phyloP scores from a whole-genome alignment of 768 basidiomycete species.

The Kwoniella newhampshirensis region DNA sequence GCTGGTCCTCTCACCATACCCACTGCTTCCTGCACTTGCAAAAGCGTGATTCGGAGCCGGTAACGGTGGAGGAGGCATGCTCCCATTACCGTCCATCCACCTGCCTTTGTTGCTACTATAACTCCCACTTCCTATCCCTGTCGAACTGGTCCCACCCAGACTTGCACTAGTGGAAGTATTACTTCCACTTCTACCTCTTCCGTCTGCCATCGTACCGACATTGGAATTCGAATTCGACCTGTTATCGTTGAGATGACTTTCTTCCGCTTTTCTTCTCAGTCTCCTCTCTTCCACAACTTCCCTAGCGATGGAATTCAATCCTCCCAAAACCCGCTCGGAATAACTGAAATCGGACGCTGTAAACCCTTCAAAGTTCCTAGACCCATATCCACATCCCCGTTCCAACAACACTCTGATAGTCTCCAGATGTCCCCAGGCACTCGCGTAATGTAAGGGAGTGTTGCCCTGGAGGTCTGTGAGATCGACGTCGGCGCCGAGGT shows the following conservation, averaged over 20 bases:
- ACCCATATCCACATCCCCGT: constrained; percentile 77
- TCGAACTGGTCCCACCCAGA: constrained; percentile 3
- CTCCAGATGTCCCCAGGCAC: constrained; percentile 54
- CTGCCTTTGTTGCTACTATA: background rate
- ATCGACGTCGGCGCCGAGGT: constrained; percentile 85
- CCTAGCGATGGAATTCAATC: constrained; percentile 28
- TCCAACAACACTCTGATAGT: constrained; percentile 84
- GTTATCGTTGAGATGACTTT: constrained; percentile 1
- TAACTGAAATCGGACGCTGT: constrained; percentile 92
- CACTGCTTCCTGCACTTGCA: too few relatives aligned
- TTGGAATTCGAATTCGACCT: background rate
- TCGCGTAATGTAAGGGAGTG: constrained; percentile 77
- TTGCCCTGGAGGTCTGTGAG: constrained; percentile 88
- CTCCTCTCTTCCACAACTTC: constrained; percentile 31
- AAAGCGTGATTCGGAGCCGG: too few relatives aligned
- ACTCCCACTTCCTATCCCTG: background rate
- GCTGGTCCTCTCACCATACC: constrained; percentile 7
- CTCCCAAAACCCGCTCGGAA: constrained; percentile 56
- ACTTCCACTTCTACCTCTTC: background rate
- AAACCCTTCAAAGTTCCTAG: constrained; percentile 86
- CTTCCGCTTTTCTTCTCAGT: constrained; percentile 12
- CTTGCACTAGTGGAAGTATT: background rate
- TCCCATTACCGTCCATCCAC: constrained; percentile 1
- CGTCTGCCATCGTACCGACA: background rate
- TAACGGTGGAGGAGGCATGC: background rate